Base-by-base conservation (phyloP, 108 stramenopile genomes). In the Nannochloropsis salina region DNA sequence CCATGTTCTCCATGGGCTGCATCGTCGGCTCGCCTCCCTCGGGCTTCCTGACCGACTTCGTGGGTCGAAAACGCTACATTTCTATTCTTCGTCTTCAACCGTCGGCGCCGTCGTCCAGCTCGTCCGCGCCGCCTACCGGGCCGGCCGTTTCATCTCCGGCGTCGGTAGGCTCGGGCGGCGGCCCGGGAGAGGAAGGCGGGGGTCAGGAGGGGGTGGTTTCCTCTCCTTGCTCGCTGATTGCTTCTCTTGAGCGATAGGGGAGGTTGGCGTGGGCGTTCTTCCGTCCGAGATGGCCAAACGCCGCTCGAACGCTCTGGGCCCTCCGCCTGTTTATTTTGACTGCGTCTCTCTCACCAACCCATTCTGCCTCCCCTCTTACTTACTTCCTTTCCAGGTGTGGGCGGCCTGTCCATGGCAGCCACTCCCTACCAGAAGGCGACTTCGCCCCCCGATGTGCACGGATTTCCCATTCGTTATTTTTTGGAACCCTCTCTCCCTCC, bases 361-460 rank as follows among this genome's bases (percentile, higher is more conserved):
- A 10, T 1, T 15, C 47, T 51, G 12, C 47, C 47, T 51, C 47
- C 15, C 47, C 15, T 51, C 1, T 51, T 10, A 10, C 47, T 51
- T 15, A 0, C 15, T 15, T 15, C 47, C 15, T 15, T 51, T 15
- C 47, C 15, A 51, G 47, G 47, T 22, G 83, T 83, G 45, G 42
- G 84, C 80, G 45, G 79, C 45, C 83, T 84, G 44, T 84, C 79
- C 74, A 84, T 88, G 83, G 44, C 79, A 81, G n/a, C 80, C 44
- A 80, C 88, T 41, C 42, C 86, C 15, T 91, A 91, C 89, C 89
- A 89, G 83, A 86, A 84, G 6, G 91, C 89, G 44, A 82, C 80
- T 51, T 84, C 91, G 22, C 91, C 91, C 3, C 15, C 47, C 47
- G 12, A 51, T 10, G 47, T 51, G 15, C 12, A 1, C 47, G 12